Conservation (phyloP, 208 protist genomes). For the Trypanosoma cruzi region DNA sequence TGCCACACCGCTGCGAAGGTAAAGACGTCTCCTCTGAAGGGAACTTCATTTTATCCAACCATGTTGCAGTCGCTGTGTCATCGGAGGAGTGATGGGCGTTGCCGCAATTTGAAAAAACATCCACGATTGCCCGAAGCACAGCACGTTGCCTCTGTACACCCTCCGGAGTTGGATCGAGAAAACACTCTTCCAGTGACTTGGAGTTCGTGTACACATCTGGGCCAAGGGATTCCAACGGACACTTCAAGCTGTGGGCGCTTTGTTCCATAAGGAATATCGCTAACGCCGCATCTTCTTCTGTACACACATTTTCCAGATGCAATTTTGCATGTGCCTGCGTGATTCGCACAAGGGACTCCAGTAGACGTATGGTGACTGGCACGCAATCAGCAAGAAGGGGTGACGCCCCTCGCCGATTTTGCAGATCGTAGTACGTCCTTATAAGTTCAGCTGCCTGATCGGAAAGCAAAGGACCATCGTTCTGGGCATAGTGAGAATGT, state of each 20-base stretch:
- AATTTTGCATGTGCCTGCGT: constrained; percentile 96
- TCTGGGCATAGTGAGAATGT: constrained; percentile 63
- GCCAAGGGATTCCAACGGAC: constrained; percentile 60
- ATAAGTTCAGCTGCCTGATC: constrained; percentile 75
- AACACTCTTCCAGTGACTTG: constrained; percentile 68
- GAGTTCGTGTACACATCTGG: constrained; percentile 75
- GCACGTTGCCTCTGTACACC: constrained; percentile 42
- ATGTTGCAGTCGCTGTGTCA: constrained; percentile 6
- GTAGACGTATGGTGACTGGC: constrained; percentile 95
- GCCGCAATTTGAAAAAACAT: constrained; percentile 48
- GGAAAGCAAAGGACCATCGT: constrained; percentile 71
- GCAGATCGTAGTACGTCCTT: constrained; percentile 75
- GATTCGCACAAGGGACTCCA: constrained; percentile 95
- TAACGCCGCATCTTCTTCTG: constrained; percentile 84
- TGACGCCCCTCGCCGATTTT: constrained; percentile 68
- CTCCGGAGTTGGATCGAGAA: constrained; percentile 46
- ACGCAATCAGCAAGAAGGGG: constrained; percentile 82
- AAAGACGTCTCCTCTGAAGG: not conserved
- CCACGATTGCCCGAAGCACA: constrained; percentile 54
- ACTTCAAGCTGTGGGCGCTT: constrained; percentile 83
- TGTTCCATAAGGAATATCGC: constrained; percentile 90
- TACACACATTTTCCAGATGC: constrained; percentile 83
- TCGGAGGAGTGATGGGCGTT: not conserved
- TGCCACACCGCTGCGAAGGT: not conserved
- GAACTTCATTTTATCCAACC: constrained; percentile 10